These are phyloP conservation scores for Fraxinus dipetala DNA, from an alignment of 305 asterid genomes.

Conservation along the genomic window DNA sequence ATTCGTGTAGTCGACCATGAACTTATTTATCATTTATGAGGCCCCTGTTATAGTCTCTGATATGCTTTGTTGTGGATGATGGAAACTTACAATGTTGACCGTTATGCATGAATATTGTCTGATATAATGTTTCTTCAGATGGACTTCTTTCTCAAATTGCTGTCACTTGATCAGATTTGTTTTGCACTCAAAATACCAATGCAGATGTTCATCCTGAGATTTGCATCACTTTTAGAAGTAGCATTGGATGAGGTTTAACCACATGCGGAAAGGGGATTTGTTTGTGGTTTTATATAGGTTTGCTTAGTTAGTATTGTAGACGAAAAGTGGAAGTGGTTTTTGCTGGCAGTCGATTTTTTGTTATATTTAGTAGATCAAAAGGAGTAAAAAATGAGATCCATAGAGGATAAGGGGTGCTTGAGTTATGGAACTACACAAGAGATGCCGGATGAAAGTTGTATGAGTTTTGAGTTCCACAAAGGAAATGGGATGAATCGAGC, in stretches of 20 bases:
- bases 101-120: background rate
- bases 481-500: slow-evolving; percentile 40
- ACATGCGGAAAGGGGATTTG: background rate
- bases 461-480: slow-evolving; percentile 58
- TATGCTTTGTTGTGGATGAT: background rate
- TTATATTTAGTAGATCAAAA: slow-evolving; percentile 2
- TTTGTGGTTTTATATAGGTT: background rate
- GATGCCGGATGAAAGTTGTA: slow-evolving; percentile 26
- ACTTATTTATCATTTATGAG: background rate
- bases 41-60: background rate
- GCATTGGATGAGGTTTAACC: background rate
- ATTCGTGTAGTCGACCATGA: background rate
- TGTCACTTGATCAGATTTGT: background rate
- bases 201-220: slow-evolving; percentile 8
- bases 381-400: slow-evolving; percentile 49
- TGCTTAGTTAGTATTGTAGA: background rate
- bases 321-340: background rate
- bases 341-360: slow-evolving; percentile 1
- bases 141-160: background rate
- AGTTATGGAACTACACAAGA: slow-evolving; percentile 48
- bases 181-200: slow-evolving; percentile 5
- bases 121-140: background rate
- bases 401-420: slow-evolving; percentile 76
- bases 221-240: background rate
- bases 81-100: background rate